phyloP scores from a whole-genome alignment of 2,329 filamentous ascomycete species.

The Fusarium mundagurra region DNA sequence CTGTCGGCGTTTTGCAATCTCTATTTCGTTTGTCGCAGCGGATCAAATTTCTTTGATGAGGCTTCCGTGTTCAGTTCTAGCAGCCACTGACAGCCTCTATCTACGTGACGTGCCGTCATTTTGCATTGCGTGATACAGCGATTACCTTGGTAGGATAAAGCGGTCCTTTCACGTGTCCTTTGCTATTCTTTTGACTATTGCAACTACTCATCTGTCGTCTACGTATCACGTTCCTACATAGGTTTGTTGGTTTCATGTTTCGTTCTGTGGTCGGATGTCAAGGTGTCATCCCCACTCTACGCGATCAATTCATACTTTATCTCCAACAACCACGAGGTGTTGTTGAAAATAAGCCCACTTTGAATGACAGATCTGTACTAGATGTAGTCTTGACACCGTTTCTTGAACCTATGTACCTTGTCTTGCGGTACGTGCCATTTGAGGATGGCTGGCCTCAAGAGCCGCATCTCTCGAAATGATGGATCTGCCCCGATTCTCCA shows the following conservation, averaged over 20 bases:
- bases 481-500: constrained; percentile 44
- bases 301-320: not conserved
- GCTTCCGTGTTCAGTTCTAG: not conserved
- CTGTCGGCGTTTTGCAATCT: not conserved
- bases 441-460: constrained; percentile 39
- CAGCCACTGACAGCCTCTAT: not conserved
- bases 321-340: constrained; percentile 9
- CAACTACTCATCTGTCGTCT: not conserved
- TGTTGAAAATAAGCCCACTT: not conserved
- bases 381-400: constrained; percentile 6
- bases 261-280: constrained; percentile 1
- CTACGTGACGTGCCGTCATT: not conserved
- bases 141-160: not conserved
- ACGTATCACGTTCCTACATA: not conserved
- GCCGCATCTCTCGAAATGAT: constrained; percentile 39
- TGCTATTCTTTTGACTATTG: not conserved
- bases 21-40: not conserved
- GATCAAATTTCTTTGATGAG: not conserved
- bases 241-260: not conserved
- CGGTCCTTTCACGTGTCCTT: not conserved
- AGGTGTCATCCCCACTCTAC: constrained; percentile 14
- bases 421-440: constrained; percentile 25
- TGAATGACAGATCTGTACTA: not conserved
- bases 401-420: constrained; percentile 12
- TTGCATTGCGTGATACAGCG: not conserved